Evolutionary conservation across 1,284 basidiomycete genomes (phyloP), one percentile per base, ranked within the genome.

Genomic region (Hymenochaete sp.): DNA sequence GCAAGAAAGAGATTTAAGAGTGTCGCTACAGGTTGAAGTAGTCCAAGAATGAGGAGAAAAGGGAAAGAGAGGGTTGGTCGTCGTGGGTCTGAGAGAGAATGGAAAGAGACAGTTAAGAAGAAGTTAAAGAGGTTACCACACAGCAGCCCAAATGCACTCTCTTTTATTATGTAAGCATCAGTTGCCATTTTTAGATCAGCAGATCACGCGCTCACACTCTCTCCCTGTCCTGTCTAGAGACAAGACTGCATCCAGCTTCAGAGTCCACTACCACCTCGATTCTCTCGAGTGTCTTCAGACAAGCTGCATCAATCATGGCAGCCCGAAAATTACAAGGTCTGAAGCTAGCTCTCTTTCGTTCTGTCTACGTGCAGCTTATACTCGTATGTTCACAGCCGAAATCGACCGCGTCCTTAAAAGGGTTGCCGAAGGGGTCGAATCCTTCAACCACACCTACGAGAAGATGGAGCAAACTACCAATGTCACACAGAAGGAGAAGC

Each of bases 361-460:
- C 19, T 26, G 10, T 16, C 11, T 33, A 16, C 10, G 11, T 39
- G 31, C 38, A 10, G 38, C 19, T 26, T 27, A 50, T 11, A 42
- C 42, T 48, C 4, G 31, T 33, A 28, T 37, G 37, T 36, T 41
- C 43, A 7, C 64, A 96, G 92, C 88, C 65, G 93, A 97, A 68
- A 95, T 97, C 56, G 93, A 96, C 77, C 80, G 88, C 61, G 96
- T 92, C 45, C 73, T 96, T 59, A 97, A 97, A 74, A 91, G 90
- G 71, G 91, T 97, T 56, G 59, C 82, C 28, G 88, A 93, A 66
- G 93, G 93, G 53, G 90, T 96, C 54, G 93, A 96, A 71, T 72
- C 87, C 57, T 97, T 97, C 63, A 93, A 96, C 67, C 79, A 73
- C 63, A 93, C 95, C 61, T 95, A 93, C 63, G 91, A 93, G 63